Evolutionary conservation across 495 filamentous ascomycete genomes (phyloP), one percentile per base, ranked within the genome.

Genomic region (Penicillium maclennaniae): DNA sequence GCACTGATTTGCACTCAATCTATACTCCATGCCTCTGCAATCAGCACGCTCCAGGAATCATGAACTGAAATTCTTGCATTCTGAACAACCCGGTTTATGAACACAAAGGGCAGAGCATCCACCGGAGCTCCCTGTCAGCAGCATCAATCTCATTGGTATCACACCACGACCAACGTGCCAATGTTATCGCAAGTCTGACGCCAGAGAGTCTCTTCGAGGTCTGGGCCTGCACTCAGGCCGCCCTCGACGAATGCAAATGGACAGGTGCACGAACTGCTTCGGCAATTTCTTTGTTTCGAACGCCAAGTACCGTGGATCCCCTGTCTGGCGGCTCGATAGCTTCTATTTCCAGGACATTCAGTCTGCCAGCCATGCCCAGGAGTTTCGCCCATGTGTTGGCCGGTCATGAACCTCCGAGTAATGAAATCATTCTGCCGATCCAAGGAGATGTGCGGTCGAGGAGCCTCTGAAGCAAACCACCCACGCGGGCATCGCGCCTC

Each of bases 311-410:
- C 43, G 17, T 7, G 12, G 1, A 53, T 37, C 58, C 58, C 58
- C 54, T 61, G 58, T 61, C 49, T 48, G 43, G 46, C 28, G 50
- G 25, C 6, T 21, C 39, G 47, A 60, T 60, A 56, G 57, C 45
- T 47, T 53, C 15, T 6, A 2, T 7, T 17, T 40, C 16, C 38
- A 17, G 38, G 38, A 40, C 38, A 7, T 16, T 9, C 19, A 9
- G 15, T 19, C 15, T 16, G 12, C 9, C 1, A 40, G 16, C 16
- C 7, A n/a, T 19, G 38, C 7, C 38, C 38, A 40, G 17, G 19
- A 7, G 15, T n/a, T 17, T 19, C 15, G 9, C n/a, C 2, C 38
- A 40, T 19, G 38, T 40, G 38, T 14, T 16, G 16, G 37, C 15
- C 10, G 8, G 1, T 4, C 14, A 34, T 14, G 31, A 12, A 14